phyloP scores from a whole-genome alignment of 2,329 filamentous ascomycete species.

The Sarocladium brachiariae region DNA sequence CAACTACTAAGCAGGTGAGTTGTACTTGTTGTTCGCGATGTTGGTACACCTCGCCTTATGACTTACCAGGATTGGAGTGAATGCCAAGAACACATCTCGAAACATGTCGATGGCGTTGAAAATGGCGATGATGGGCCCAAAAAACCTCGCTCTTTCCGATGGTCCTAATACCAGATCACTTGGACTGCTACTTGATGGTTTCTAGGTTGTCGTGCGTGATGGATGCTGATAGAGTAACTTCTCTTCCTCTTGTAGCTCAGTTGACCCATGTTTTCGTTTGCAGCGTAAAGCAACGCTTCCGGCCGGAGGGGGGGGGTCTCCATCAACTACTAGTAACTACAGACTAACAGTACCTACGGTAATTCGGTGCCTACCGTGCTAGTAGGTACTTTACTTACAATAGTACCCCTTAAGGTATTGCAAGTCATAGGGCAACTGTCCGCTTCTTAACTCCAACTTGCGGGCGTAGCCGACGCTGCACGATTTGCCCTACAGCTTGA shows the following conservation, averaged over 20 bases:
- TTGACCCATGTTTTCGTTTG: no score
- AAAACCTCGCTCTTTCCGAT: neutral
- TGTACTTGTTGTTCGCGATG: neutral
- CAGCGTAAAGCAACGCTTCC: no score
- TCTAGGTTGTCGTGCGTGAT: neutral
- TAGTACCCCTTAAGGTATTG: no score
- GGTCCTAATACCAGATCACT: neutral
- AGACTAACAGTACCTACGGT: no score
- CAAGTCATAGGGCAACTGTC: no score
- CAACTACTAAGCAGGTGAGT: no score
- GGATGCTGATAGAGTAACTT: constrained; percentile 5
- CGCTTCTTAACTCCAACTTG: neutral
- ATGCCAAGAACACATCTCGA: constrained; percentile 2
- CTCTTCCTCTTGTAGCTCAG: neutral
- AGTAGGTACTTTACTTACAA: no score
- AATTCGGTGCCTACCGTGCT: no score
- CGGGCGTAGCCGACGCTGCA: neutral
- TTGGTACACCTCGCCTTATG: neutral
- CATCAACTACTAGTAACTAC: no score
- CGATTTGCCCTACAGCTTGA: neutral
- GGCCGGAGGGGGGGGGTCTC: no score
- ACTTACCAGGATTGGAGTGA: neutral
- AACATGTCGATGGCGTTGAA: constrained; percentile 3
- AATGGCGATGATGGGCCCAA: neutral
- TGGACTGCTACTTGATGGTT: neutral